Base-by-base conservation (phyloP, 768 basidiomycete species). In the Suillus brevipes region DNA sequence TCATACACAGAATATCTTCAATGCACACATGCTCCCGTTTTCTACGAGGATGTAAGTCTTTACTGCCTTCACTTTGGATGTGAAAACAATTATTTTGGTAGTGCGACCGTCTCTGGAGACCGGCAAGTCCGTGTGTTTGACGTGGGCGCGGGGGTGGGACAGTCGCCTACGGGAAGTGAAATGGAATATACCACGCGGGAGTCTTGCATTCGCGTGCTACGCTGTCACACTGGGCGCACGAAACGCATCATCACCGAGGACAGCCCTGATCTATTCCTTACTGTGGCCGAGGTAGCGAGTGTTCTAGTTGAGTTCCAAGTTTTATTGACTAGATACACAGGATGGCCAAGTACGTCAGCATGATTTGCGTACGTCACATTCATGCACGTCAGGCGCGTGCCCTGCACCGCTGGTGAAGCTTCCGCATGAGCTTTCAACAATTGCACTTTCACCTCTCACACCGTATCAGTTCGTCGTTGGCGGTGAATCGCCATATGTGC, bases 341-440 rank as follows among this genome's bases (percentile, higher is more conserved):
- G 94, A 97, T 76, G 94, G 92, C 4, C 84, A 89, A 36, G 93
- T 95, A 12, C 85, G 94, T 31, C 94, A 95, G 72, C 94, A 96
- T 73, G 94, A 97, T 72, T 77, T 96, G 52, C 82, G 94, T 60
- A 83, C 83, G 12, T 76, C 85, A 9, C 87, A 96, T 75, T 75
- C 75, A n/a, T 97, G 94, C 76, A 68, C 76, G 36, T 69, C 72
- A 18, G 74, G 70, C 60, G 78, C 75, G 12, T 97, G 94, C 73
- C 89, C 93, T 28, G 78, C 87, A 20, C 89, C 93, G 2, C 79
- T 97, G 18, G 83, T 93, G 23, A 82, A 83, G 66, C 75, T 92
- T 45, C 81, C 83, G 60, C 81, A 88, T 74, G 82, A 89, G 60
- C 81, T 95, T 55, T 92, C 88, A 9, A 87, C 91, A 23, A 77